phyloP scores from a whole-genome alignment of 495 filamentous ascomycete genomes.

The Aspergillus affinis region DNA sequence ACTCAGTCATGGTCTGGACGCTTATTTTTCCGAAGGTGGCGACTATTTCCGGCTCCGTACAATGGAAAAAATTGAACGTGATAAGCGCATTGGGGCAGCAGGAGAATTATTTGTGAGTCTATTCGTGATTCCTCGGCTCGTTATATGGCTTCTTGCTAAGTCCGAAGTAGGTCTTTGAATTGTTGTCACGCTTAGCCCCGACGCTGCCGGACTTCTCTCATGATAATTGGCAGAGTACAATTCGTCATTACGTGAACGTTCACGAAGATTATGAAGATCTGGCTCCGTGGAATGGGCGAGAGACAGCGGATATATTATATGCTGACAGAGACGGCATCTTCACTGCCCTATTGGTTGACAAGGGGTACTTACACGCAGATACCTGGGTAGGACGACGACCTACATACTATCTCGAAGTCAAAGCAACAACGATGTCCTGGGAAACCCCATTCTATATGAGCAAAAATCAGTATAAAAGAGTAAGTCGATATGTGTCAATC shows the following conservation, averaged over 20 bases:
- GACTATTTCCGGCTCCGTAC: slow-evolving; percentile 7
- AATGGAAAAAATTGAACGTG: slow-evolving; percentile 8
- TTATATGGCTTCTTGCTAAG: slow-evolving; percentile 4
- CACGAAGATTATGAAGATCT: slow-evolving; percentile 40
- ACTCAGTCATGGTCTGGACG: slow-evolving; percentile 2
- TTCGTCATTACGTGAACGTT: slow-evolving; percentile 29
- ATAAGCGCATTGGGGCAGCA: slow-evolving; percentile 38
- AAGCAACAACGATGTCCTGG: slow-evolving; percentile 40
- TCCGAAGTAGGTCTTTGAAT: slow-evolving; percentile 39
- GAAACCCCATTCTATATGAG: slow-evolving; percentile 44
- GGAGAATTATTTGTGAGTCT: slow-evolving; percentile 47
- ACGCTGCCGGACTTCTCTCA: slow-evolving; percentile 24
- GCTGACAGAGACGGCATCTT: slow-evolving; percentile 33
- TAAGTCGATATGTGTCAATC: slow-evolving; percentile 16
- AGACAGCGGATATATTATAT: slow-evolving; percentile 45
- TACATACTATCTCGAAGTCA: slow-evolving; percentile 48
- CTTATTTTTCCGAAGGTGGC: background rate
- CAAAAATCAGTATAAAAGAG: slow-evolving; percentile 36
- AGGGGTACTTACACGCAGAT: slow-evolving; percentile 27
- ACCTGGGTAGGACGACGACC: slow-evolving; percentile 27
- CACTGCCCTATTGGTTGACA: slow-evolving; percentile 31
- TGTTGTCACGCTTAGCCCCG: slow-evolving; percentile 30
- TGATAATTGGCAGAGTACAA: slow-evolving; percentile 47
- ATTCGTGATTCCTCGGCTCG: background rate
- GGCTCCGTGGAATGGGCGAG: slow-evolving; percentile 32